phyloP scores from a whole-genome alignment of 139 green algal genomes.

The Spirogloea muscicola region DNA sequence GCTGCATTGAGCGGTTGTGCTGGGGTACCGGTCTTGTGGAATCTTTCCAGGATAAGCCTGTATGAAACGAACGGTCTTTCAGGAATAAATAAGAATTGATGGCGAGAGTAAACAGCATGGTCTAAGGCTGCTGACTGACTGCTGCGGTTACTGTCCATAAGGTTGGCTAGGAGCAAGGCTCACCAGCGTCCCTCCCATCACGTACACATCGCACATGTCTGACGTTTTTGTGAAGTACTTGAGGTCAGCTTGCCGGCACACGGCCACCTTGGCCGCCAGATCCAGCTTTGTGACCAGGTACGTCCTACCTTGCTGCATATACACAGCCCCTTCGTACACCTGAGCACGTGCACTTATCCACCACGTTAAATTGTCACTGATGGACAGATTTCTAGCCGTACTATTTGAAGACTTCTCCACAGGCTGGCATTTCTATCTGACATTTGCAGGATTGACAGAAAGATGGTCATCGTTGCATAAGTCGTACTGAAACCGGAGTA shows the following conservation, averaged over 20 bases:
- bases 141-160: too few relatives aligned
- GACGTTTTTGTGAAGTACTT: slow-evolving; percentile 84
- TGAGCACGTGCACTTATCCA: too few relatives aligned
- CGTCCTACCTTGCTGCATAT: slow-evolving; percentile 81
- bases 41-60: slow-evolving; percentile 1
- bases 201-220: slow-evolving; percentile 67
- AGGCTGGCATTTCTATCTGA: neutral
- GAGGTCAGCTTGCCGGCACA: slow-evolving; percentile 68
- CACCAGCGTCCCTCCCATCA: slow-evolving; percentile 58
- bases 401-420: neutral
- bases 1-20: slow-evolving; percentile 49
- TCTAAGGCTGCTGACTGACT: too few relatives aligned
- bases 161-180: too few relatives aligned
- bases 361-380: too few relatives aligned
- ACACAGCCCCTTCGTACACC: slow-evolving; percentile 89
- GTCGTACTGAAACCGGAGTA: too few relatives aligned
- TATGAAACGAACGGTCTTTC: too few relatives aligned
- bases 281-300: slow-evolving; percentile 83
- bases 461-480: too few relatives aligned
- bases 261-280: slow-evolving; percentile 63
- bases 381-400: neutral
- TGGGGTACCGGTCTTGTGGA: slow-evolving; percentile 3
- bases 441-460: neutral
- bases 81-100: too few relatives aligned
- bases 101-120: too few relatives aligned